Evolutionary conservation across 192 early-diverging fungal species (phyloP).

Genomic region (Coemansia asiatica): DNA sequence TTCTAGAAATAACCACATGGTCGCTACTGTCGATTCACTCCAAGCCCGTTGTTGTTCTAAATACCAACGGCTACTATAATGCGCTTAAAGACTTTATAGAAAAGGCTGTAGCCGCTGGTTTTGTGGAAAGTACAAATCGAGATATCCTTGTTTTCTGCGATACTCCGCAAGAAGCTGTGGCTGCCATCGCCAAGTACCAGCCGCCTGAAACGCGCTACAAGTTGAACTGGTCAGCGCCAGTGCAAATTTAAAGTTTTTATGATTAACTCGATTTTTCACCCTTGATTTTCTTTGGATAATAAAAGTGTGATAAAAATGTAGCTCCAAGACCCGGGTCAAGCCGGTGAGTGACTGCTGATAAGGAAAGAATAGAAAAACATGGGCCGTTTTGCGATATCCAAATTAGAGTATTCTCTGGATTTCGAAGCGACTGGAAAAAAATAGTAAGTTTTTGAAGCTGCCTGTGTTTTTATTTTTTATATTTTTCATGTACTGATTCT

Average conservation of each 20-base stretch:
- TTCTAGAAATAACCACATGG: conserved; percentile 82
- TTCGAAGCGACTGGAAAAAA: neutral
- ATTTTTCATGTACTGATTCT: too few relatives aligned
- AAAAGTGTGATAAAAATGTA: neutral
- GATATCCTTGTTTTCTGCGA: conserved; percentile 61
- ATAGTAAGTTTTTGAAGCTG: too few relatives aligned
- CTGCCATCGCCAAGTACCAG: conserved; percentile 57
- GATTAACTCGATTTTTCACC: too few relatives aligned
- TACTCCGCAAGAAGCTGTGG: conserved; percentile 60
- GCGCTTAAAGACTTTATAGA: conserved; percentile 66
- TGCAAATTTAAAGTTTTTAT: neutral
- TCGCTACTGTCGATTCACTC: conserved; percentile 74
- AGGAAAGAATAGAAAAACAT: neutral
- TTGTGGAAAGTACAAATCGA: conserved; percentile 57
- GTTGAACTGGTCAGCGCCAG: conserved; percentile 54
- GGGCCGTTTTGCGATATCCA: neutral
- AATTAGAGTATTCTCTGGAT: neutral
- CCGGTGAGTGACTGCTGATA: neutral
- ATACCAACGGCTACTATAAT: conserved; percentile 76
- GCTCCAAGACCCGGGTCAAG: neutral
- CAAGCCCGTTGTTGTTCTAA: conserved; percentile 79
- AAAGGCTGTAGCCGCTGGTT: conserved; percentile 62
- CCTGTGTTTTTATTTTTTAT: too few relatives aligned
- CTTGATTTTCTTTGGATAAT: neutral
- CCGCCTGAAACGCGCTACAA: conserved; percentile 52